Percentiles rank a stretch among this genome's conserved stretches.
phyloP scores from a whole-genome alignment of 768 basidiomycete genomes.

The Suillus paluster region DNA sequence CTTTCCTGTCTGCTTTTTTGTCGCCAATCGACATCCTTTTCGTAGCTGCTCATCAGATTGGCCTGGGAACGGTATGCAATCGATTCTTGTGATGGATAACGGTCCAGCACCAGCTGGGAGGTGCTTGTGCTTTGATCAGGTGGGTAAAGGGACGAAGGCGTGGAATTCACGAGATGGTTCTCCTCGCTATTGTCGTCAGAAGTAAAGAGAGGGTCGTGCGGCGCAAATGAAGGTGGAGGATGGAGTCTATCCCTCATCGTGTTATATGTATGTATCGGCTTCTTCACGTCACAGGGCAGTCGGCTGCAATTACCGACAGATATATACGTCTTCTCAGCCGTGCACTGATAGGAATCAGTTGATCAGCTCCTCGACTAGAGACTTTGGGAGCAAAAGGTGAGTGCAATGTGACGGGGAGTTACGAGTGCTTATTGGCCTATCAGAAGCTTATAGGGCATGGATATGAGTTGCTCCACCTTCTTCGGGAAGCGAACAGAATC shows the following conservation, averaged over 20 bases:
- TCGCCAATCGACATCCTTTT: constrained; percentile 8
- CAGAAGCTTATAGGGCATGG: too few relatives aligned
- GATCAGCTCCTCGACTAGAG: neutral
- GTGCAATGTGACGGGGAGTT: neutral
- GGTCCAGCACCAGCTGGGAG: constrained; percentile 35
- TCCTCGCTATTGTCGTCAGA: constrained; percentile 22
- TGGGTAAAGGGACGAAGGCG: constrained; percentile 45
- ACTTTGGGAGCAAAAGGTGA: neutral
- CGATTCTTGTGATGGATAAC: constrained; percentile 22
- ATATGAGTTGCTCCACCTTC: neutral
- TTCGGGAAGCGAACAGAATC: neutral
- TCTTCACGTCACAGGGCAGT: constrained; percentile 10
- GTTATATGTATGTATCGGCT: neutral
- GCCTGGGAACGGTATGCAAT: constrained; percentile 28
- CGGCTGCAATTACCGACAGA: constrained; percentile 10
- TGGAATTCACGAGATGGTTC: constrained; percentile 13
- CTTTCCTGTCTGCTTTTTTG: constrained; percentile 16
- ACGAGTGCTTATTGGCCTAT: neutral
- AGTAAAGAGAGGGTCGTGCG: constrained; percentile 16
- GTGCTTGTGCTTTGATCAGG: constrained; percentile 38
- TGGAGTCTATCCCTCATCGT: constrained; percentile 20
- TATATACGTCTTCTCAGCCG: neutral
- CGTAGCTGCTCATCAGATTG: constrained; percentile 24
- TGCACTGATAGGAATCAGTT: neutral
- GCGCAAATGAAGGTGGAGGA: constrained; percentile 16